phyloP scores from a whole-genome alignment of 768 basidiomycete genomes.

The Leccinellum luteum region DNA sequence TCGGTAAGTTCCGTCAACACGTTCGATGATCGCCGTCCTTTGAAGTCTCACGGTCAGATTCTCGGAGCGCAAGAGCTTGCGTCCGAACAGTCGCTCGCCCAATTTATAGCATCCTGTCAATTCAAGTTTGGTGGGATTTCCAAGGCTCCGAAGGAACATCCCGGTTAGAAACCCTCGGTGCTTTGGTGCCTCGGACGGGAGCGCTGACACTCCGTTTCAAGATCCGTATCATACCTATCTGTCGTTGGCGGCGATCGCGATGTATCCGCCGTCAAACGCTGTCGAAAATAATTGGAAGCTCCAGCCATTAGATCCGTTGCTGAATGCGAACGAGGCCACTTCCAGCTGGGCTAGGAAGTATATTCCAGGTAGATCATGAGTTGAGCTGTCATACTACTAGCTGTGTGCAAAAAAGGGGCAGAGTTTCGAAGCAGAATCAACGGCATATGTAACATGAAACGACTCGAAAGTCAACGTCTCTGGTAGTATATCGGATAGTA shows the following conservation, averaged over 20 bases:
- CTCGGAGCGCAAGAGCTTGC: slow-evolving; percentile 60
- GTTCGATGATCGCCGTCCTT: background rate
- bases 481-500: slow-evolving; percentile 54
- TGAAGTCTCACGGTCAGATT: slow-evolving; percentile 47
- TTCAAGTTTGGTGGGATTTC: slow-evolving; percentile 87
- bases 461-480: slow-evolving; percentile 17
- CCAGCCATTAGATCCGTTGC: slow-evolving; percentile 57
- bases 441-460: background rate
- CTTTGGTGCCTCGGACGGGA: background rate
- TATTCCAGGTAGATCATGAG: slow-evolving; percentile 39
- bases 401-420: background rate
- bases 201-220: slow-evolving; percentile 28
- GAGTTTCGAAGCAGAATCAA: no score
- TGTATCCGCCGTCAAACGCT: slow-evolving; percentile 48
- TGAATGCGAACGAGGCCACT: slow-evolving; percentile 70
- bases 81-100: slow-evolving; percentile 50
- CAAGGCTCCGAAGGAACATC: slow-evolving; percentile 75
- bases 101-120: slow-evolving; percentile 75
- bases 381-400: background rate
- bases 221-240: slow-evolving; percentile 98
- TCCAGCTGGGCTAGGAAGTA: slow-evolving; percentile 63
- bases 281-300: slow-evolving; percentile 52
- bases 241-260: slow-evolving; percentile 74
- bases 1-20: slow-evolving; percentile 44
- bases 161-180: slow-evolving; percentile 49